phyloP scores from a whole-genome alignment of 2,329 filamentous ascomycete genomes.

The Neocatenulostroma microsporum region DNA sequence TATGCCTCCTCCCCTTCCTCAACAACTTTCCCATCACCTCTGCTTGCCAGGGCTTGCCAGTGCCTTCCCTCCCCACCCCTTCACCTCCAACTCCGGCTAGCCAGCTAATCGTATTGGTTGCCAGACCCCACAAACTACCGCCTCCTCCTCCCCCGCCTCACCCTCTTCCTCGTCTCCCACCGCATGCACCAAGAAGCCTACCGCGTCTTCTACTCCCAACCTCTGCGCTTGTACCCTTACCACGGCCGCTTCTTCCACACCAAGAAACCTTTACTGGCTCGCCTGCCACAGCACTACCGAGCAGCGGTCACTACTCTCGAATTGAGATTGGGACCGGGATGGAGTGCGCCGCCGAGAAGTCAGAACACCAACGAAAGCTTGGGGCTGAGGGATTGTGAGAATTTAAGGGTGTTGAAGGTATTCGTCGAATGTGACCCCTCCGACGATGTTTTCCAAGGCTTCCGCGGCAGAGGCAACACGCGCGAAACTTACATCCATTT shows the following conservation, averaged over 20 bases:
- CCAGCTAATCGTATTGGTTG: too few species aligned
- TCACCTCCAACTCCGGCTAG: neutral
- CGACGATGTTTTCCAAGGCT: slow-evolving; percentile 57
- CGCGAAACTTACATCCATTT: slow-evolving; percentile 66
- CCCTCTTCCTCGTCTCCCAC: slow-evolving; percentile 54
- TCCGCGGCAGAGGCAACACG: slow-evolving; percentile 44
- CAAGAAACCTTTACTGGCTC: slow-evolving; percentile 62
- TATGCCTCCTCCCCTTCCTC: slow-evolving; percentile 8
- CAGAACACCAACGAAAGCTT: slow-evolving; percentile 59
- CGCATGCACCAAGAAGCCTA: slow-evolving; percentile 57
- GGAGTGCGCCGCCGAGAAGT: slow-evolving; percentile 59
- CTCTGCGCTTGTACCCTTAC: slow-evolving; percentile 60
- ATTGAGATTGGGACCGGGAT: slow-evolving; percentile 64
- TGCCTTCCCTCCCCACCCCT: neutral
- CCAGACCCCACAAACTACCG: slow-evolving; percentile 57
- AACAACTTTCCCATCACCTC: neutral
- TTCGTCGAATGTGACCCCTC: slow-evolving; percentile 67
- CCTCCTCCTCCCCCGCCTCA: slow-evolving; percentile 50
- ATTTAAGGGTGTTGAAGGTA: slow-evolving; percentile 53
- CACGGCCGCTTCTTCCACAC: slow-evolving; percentile 62
- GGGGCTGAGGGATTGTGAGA: slow-evolving; percentile 55
- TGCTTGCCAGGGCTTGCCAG: neutral
- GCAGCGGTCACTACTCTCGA: slow-evolving; percentile 56
- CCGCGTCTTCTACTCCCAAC: slow-evolving; percentile 57
- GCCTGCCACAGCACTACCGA: slow-evolving; percentile 55